Evolutionary conservation across 306 rosid genomes (phyloP).

Genomic region (Malus fusca): DNA sequence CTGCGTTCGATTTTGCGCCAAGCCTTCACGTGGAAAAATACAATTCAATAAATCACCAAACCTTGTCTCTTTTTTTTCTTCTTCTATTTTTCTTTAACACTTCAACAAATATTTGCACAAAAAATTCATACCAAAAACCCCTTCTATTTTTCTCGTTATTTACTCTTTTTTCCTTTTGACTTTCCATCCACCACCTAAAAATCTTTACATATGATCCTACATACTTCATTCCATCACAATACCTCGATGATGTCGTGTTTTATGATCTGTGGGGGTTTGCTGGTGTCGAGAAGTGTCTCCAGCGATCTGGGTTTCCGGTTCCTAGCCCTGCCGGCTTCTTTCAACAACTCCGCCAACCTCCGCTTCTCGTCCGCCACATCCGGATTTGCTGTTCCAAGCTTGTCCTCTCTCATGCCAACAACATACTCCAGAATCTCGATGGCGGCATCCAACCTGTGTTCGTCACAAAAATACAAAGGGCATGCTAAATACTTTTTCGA

Average conservation of each 20-base stretch:
- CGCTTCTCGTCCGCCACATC: conserved; percentile 75
- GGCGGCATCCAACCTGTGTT: conserved; percentile 66
- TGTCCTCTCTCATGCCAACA: conserved; percentile 87
- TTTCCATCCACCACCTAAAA: conserved; percentile 25
- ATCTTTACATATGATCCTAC: conserved; percentile 18
- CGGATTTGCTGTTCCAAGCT: conserved; percentile 78
- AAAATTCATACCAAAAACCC: conserved; percentile 31
- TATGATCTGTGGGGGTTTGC: conserved; percentile 23
- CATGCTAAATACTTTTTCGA: neutral
- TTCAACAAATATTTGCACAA: conserved; percentile 6
- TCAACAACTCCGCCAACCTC: conserved; percentile 63
- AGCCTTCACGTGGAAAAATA: neutral
- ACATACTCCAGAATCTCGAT: conserved; percentile 67
- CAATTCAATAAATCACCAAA: conserved; percentile 18
- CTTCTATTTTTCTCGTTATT: conserved; percentile 25
- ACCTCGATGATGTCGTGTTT: conserved; percentile 39
- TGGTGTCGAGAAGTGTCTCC: conserved; percentile 61
- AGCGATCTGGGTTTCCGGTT: conserved; percentile 52
- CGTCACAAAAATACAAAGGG: neutral
- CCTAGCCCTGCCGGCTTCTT: conserved; percentile 66
- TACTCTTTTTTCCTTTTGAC: conserved; percentile 9
- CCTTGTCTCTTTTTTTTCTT: neutral
- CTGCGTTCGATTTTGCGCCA: too few relatives aligned
- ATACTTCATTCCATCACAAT: conserved; percentile 28
- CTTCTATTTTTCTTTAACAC: conserved; percentile 3